Percentiles rank a stretch among this genome's conserved stretches.
phyloP scores from a whole-genome alignment of 73 alveolate genomes.

The Paramecium octaurelia region DNA sequence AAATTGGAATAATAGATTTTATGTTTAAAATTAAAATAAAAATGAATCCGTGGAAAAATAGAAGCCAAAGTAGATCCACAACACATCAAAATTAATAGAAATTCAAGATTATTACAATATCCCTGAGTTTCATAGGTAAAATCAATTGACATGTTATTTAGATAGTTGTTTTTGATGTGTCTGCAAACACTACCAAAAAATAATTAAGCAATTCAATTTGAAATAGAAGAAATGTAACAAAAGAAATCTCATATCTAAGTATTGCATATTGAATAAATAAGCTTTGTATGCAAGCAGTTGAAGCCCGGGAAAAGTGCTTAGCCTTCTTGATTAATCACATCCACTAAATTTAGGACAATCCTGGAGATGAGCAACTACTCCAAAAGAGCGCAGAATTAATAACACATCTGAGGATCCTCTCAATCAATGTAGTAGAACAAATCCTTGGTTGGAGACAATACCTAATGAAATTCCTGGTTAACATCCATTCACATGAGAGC shows the following conservation, averaged over 20 bases:
- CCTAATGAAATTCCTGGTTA: constrained; percentile 1
- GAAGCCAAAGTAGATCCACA: background rate
- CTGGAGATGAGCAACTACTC: background rate
- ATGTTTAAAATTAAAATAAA: background rate
- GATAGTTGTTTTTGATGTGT: background rate
- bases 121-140: constrained; percentile 21
- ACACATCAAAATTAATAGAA: background rate
- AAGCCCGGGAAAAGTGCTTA: constrained; percentile 7
- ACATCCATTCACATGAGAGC: background rate
- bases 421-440: constrained; percentile 9
- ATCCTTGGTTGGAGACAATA: constrained; percentile 5
- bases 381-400: constrained; percentile 15
- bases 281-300: constrained; percentile 22
- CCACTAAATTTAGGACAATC: background rate
- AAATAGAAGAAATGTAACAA: constrained; percentile 8
- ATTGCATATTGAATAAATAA: background rate
- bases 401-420: constrained; percentile 2
- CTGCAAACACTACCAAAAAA: background rate
- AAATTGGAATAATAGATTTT: constrained; percentile 41
- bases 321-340: background rate
- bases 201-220: constrained; percentile 21
- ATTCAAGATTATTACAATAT: background rate
- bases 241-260: constrained; percentile 30
- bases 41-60: background rate
- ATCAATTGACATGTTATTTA: background rate